Evolutionary conservation across 1,139 yeast genomes (phyloP).

Genomic region (Yamadazyma friedrichii): DNA sequence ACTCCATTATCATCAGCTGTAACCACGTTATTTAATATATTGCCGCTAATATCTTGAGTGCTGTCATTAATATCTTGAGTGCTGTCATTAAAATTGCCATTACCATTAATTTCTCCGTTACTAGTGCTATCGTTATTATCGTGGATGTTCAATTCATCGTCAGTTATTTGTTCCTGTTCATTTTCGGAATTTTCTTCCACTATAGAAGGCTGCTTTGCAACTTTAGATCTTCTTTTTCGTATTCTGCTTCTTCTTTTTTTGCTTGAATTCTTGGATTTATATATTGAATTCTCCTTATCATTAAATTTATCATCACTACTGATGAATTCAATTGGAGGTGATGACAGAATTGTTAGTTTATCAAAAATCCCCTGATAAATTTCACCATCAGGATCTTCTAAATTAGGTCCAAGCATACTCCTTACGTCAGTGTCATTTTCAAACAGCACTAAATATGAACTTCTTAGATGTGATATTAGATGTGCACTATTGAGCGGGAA

Average conservation of each 20-base stretch:
- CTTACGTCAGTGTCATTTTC: slow-evolving; percentile 27
- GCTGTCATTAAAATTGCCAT: neutral
- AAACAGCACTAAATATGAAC: slow-evolving; percentile 27
- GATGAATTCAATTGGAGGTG: slow-evolving; percentile 36
- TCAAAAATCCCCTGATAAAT: slow-evolving; percentile 13
- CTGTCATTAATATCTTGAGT: neutral
- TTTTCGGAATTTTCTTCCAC: slow-evolving; percentile 4
- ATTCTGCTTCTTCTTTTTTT: slow-evolving; percentile 5
- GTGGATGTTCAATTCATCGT: neutral
- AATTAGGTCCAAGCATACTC: slow-evolving; percentile 23
- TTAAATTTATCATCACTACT: slow-evolving; percentile 2
- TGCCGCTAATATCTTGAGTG: slow-evolving; percentile 1
- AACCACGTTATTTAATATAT: neutral
- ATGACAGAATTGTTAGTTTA: slow-evolving; percentile 17
- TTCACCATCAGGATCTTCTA: slow-evolving; percentile 12
- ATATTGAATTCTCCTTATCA: neutral
- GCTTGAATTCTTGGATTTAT: neutral
- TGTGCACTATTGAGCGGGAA: slow-evolving; percentile 34
- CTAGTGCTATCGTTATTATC: neutral
- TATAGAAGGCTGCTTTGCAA: slow-evolving; percentile 1
- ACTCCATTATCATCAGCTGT: slow-evolving; percentile 5
- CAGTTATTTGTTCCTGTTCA: slow-evolving; percentile 1
- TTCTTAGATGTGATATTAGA: slow-evolving; percentile 31
- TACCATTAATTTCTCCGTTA: neutral
- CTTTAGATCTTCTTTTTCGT: slow-evolving; percentile 2